Conservation (phyloP, 805 yeast genomes). For the Clavispora carvajalis region DNA sequence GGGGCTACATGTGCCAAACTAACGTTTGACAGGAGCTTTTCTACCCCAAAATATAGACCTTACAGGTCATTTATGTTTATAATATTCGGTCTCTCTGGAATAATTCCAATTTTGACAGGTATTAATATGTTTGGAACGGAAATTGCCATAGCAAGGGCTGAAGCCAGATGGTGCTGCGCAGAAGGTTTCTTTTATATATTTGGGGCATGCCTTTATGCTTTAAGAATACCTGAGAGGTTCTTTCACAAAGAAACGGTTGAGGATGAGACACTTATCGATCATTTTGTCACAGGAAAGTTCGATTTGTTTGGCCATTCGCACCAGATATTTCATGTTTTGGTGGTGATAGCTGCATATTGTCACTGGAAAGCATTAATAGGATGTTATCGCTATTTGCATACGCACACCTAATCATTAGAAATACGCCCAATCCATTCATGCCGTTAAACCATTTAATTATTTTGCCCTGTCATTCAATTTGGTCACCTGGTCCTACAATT, state of each 20-base stretch:
- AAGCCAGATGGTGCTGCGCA: conserved; percentile 53
- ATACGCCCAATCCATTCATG: neutral
- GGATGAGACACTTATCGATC: conserved; percentile 4
- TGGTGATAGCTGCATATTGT: conserved; percentile 69
- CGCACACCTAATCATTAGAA: conserved; percentile 1
- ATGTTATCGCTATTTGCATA: conserved; percentile 45
- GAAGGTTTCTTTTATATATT: conserved; percentile 73
- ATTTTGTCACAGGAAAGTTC: conserved; percentile 29
- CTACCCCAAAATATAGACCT: conserved; percentile 69
- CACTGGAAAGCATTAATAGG: conserved; percentile 57
- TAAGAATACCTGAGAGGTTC: conserved; percentile 70
- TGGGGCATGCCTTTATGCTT: conserved; percentile 79
- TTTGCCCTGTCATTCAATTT: conserved; percentile 54
- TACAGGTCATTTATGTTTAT: conserved; percentile 76
- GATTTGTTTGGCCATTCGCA: conserved; percentile 79
- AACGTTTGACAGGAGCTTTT: conserved; percentile 61
- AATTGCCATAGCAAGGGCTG: conserved; percentile 47
- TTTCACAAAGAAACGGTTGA: conserved; percentile 20
- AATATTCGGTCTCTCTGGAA: conserved; percentile 72
- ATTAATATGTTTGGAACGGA: conserved; percentile 41
- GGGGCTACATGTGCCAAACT: conserved; percentile 60
- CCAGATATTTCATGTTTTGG: conserved; percentile 76
- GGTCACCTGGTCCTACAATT: conserved; percentile 38
- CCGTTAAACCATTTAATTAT: conserved; percentile 20
- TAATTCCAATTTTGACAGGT: conserved; percentile 62